Evolutionary conservation across 441 rosid genomes (phyloP), one percentile per base, ranked within the genome.

Genomic region (Mallotus repandus): DNA sequence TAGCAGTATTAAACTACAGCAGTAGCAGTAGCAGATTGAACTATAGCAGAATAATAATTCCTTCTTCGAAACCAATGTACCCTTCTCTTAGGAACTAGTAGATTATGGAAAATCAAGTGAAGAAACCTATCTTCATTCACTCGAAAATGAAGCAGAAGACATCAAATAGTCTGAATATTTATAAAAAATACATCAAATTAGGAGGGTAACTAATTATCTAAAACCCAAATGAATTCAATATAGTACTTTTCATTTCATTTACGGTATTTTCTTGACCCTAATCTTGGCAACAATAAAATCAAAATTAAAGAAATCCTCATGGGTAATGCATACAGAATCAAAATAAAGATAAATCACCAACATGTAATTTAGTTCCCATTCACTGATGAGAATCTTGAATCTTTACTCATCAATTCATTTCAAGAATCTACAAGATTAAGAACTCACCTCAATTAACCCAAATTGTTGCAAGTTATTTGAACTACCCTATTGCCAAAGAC

Each of bases 81-180:
- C 80, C 53, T 82, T 83, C 84, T 74, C 88, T 4, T 90, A 90
- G 92, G 76, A 83, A 52, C 66, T 82, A 4, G 63, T 87, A 9
- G 87, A 80, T 67, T 70, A 74, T 62, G 80, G 82, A 15, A 83
- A 82, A 66, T 71, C 85, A 18, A 57, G 66, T 49, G 72, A 59
- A 21, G 73, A 72, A 70, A 59, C 59, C 50, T 83, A 81, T 67
- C 73, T 80, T 16, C 84, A 76, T 69, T 80, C 62, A 2, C 67
- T 70, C 5, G 78, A 66, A 57, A 71, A 69, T 25, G 82, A 79
- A 58, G 71, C 79, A 0, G 93, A 88, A 54, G 89, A 86, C 9
- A 72, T 83, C 41, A 89, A 88, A 77, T 90, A 92, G 94, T 84
- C 90, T 43, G 94, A 92, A 71, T 86, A 84, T 81, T 73, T 90